Conservation (phyloP, 345 rosid species). For the Nephelium lappaceum region DNA sequence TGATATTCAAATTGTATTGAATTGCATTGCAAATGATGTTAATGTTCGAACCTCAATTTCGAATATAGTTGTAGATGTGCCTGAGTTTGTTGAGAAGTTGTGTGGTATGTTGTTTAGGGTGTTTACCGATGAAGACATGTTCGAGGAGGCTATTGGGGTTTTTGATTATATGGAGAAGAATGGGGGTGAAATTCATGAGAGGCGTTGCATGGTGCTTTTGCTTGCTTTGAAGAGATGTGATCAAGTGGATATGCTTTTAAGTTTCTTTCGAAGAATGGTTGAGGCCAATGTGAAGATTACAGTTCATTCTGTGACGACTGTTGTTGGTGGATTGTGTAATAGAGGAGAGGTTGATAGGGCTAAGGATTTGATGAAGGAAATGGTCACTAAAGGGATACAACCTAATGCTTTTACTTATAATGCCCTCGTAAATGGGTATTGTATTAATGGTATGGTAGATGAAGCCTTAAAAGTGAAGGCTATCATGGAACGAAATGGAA, state of each 20-base stretch:
- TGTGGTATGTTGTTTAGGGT: slow-evolving; percentile 68
- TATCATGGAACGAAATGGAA: slow-evolving; percentile 75
- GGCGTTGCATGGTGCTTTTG: slow-evolving; percentile 74
- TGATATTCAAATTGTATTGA: slow-evolving; percentile 48
- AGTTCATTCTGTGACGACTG: slow-evolving; percentile 65
- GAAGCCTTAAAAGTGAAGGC: slow-evolving; percentile 50
- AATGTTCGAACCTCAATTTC: slow-evolving; percentile 41
- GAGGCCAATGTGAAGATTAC: slow-evolving; percentile 48
- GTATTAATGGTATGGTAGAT: slow-evolving; percentile 65
- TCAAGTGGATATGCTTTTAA: slow-evolving; percentile 45
- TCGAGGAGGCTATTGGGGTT: slow-evolving; percentile 52
- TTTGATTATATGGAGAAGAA: slow-evolving; percentile 57
- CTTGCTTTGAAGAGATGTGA: slow-evolving; percentile 61
- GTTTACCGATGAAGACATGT: slow-evolving; percentile 62
- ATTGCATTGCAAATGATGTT: slow-evolving; percentile 33
- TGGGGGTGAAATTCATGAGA: slow-evolving; percentile 55
- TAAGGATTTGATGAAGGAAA: slow-evolving; percentile 51
- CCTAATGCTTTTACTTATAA: slow-evolving; percentile 66
- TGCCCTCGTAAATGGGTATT: slow-evolving; percentile 69
- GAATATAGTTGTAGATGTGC: slow-evolving; percentile 45
- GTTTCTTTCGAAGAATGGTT: slow-evolving; percentile 57
- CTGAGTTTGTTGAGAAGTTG: slow-evolving; percentile 46
- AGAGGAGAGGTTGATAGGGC: slow-evolving; percentile 57
- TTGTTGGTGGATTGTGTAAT: slow-evolving; percentile 66
- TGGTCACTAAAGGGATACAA: slow-evolving; percentile 49